A percentile compares a stretch with the other conserved stretches of the same genome.
Conservation (phyloP, 2,329 filamentous ascomycete species). For the Aspergillus thermomutatus region DNA sequence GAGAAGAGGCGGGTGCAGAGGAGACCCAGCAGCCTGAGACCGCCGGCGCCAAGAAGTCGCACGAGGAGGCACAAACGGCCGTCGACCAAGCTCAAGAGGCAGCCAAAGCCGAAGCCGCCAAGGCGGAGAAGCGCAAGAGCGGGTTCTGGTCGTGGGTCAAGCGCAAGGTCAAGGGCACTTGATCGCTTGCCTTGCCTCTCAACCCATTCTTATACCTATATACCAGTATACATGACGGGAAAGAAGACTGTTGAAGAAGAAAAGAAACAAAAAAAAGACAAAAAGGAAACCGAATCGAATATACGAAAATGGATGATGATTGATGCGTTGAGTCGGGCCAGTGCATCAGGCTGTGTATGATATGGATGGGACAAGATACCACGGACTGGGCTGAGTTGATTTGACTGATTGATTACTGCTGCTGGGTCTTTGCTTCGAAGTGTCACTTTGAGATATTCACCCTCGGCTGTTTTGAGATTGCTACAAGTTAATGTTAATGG, state of each 20-base stretch:
- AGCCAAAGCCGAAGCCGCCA: slow-evolving; percentile 9
- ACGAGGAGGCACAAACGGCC: slow-evolving; percentile 17
- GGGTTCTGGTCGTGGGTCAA: slow-evolving; percentile 27
- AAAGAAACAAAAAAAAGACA: neutral
- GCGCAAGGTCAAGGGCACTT: slow-evolving; percentile 26
- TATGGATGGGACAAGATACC: neutral
- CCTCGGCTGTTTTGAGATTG: slow-evolving; percentile 2
- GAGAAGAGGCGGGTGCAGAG: neutral
- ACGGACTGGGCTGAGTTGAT: slow-evolving; percentile 3
- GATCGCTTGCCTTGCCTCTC: neutral
- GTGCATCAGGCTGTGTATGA: neutral
- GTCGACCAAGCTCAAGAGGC: slow-evolving; percentile 10
- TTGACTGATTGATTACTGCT: slow-evolving; percentile 8
- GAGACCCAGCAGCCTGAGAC: slow-evolving; percentile 4
- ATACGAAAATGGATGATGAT: slow-evolving; percentile 1
- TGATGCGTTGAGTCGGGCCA: neutral
- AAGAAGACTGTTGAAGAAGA: neutral
- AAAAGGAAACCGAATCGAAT: neutral
- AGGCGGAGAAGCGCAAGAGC: slow-evolving; percentile 24
- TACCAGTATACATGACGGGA: neutral
- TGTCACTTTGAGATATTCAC: no score
- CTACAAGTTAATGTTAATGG: neutral
- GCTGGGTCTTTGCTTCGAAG: slow-evolving; percentile 1
- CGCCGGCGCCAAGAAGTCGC: slow-evolving; percentile 16
- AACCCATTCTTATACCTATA: neutral